phyloP scores from a whole-genome alignment of 176 grass and related monocot genomes.

The Chloris gayana region DNA sequence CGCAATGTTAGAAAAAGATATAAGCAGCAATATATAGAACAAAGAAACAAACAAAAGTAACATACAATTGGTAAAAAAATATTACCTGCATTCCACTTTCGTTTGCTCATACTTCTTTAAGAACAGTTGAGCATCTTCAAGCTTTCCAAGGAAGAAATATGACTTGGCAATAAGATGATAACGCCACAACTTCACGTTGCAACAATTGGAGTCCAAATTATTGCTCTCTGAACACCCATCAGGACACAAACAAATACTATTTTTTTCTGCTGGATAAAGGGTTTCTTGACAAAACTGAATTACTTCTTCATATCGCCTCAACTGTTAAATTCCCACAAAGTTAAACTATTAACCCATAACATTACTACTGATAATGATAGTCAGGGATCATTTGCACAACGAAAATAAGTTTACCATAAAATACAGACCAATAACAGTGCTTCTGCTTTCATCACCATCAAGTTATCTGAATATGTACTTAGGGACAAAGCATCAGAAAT shows the following conservation, averaged over 20 bases:
- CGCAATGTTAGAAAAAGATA: constrained; percentile 36
- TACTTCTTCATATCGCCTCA: constrained; percentile 73
- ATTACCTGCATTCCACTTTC: constrained; percentile 40
- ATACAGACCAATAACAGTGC: constrained; percentile 77
- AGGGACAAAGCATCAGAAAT: constrained; percentile 72
- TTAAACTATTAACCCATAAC: constrained; percentile 26
- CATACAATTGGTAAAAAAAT: constrained; percentile 28
- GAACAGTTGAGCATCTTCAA: constrained; percentile 66
- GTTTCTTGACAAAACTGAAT: constrained; percentile 71
- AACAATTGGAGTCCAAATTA: constrained; percentile 27
- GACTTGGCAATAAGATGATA: constrained; percentile 71
- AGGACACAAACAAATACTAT: constrained; percentile 38
- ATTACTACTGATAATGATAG: neutral
- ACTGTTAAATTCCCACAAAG: constrained; percentile 50
- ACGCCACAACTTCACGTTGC: constrained; percentile 54
- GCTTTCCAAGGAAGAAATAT: constrained; percentile 79
- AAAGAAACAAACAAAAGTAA: constrained; percentile 22
- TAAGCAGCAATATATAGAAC: neutral
- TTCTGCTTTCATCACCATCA: constrained; percentile 92
- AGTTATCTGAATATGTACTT: constrained; percentile 72
- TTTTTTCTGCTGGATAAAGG: constrained; percentile 55
- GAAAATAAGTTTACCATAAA: constrained; percentile 61
- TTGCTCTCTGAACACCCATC: constrained; percentile 35
- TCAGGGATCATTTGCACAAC: constrained; percentile 22
- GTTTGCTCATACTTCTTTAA: constrained; percentile 58